Conservation (phyloP, 345 rosid species). For the Brassica juncea region DNA sequence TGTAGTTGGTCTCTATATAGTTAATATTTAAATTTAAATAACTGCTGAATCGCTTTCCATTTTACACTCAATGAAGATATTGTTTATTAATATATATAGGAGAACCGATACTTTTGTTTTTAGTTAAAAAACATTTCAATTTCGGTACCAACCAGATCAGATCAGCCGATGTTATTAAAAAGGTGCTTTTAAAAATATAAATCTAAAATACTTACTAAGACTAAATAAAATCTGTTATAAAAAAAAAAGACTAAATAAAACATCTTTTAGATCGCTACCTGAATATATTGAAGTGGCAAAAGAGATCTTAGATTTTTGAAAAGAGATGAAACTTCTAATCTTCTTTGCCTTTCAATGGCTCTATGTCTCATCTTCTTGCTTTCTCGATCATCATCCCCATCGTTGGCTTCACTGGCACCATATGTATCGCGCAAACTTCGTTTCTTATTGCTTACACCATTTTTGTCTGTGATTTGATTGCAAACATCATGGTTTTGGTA, state of each 20-base stretch:
- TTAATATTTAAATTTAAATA: background rate
- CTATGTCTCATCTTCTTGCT: conserved; percentile 39
- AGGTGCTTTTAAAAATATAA: background rate
- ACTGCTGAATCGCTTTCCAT: background rate
- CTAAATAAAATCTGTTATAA: no score
- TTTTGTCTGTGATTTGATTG: background rate
- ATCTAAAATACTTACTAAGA: background rate
- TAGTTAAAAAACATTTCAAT: no score
- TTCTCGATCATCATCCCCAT: conserved; percentile 13
- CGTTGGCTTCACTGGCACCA: conserved; percentile 8
- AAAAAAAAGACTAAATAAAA: background rate
- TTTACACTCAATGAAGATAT: no score
- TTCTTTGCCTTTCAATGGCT: conserved; percentile 40
- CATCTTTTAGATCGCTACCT: conserved; percentile 13
- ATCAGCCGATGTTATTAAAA: no score
- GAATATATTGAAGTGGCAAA: conserved; percentile 40
- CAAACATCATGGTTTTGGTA: conserved; percentile 15
- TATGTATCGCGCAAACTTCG: conserved; percentile 25
- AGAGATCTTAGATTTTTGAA: conserved; percentile 37
- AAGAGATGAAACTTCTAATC: conserved; percentile 39
- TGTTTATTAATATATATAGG: no score
- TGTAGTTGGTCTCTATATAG: background rate
- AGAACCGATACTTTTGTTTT: no score
- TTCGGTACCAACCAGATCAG: no score
- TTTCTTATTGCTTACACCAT: conserved; percentile 23